These are phyloP conservation scores for Leishmania gerbilli DNA, from an alignment of 208 protist genomes.

Conservation along the genomic window DNA sequence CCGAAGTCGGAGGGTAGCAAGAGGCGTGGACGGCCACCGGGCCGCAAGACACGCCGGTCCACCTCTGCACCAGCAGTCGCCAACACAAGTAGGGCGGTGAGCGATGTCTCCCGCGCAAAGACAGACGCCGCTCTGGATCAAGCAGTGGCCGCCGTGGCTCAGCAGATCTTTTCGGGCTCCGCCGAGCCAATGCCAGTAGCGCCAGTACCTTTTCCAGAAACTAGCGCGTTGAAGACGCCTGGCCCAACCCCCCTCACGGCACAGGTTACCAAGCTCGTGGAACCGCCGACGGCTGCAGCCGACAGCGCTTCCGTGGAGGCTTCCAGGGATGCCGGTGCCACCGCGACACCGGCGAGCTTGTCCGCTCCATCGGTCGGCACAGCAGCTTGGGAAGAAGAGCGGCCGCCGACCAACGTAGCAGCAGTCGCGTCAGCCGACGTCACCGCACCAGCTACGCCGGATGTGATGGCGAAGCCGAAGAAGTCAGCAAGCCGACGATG, in stretches of 20 bases:
- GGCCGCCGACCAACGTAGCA: background rate
- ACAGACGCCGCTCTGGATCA: background rate
- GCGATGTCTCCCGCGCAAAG: background rate
- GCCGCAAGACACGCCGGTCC: conserved; percentile 14
- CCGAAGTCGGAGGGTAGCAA: conserved; percentile 9
- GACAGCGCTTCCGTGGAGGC: background rate
- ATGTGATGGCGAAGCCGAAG: background rate
- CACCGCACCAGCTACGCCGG: background rate
- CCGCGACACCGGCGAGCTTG: background rate
- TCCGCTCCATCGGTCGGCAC: background rate
- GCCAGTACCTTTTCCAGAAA: background rate
- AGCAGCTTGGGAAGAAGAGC: background rate
- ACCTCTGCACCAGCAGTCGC: background rate
- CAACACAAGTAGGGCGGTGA: background rate
- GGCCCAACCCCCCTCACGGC: background rate
- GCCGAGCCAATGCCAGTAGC: conserved; percentile 10
- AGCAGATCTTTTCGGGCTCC: conserved; percentile 12
- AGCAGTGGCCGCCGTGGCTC: conserved; percentile 11
- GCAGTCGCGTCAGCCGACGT: background rate
- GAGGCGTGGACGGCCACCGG: conserved; percentile 20
- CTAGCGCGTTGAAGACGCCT: background rate
- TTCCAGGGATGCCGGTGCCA: background rate
- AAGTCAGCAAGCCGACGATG: background rate
- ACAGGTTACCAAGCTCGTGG: conserved; percentile 5
- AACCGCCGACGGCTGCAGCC: background rate